Evolutionary conservation across 371 early-diverging fungal genomes (phyloP), one percentile per base, ranked within the genome.

Genomic region (Mucor sp.): DNA sequence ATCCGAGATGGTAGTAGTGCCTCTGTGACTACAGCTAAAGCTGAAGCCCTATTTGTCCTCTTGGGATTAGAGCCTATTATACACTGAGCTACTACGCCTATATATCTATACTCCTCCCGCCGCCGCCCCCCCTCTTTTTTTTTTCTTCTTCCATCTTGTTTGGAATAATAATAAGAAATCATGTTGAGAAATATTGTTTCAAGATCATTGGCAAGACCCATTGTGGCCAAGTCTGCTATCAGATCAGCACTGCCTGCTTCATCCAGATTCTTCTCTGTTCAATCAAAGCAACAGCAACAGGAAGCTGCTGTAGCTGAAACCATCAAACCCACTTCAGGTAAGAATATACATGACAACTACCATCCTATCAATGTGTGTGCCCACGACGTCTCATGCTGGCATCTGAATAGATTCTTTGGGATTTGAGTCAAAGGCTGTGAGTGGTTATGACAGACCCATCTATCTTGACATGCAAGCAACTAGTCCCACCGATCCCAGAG

Each of bases 401-500:
- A 41, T 30, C 3, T 0, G 11, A 21, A 79, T 66, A 88, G 88
- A 86, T 50, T 82, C 86, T 3, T 81, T 87, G 15, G 90, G 90
- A 0, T 89, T 90, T 61, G 77, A 86, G 55, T 71, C 82, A 25
- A 69, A 68, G 7, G 59, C 73, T 23, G 76, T 84, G 6, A 73
- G 63, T 9, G 69, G 77, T 25, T 63, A 61, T 12, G 65, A 79
- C 33, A 82, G 89, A 71, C 96, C 95, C 23, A 93, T 97, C 71
- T 98, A 98, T 74, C 88, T 98, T 67, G 99, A 99, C 72, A 89
- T 93, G 74, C 98, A 99, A 83, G 98, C 99, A 4, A 99, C 99
- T 15, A 94, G 97, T 25, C 99, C 99, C 23, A 89, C 93, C 58
- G 99, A 99, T 79, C 99, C 99, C 32, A 87, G 99, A 39, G 99